Evolutionary conservation across 225 moss, liverwort and hornwort genomes (phyloP).

Genomic region (Thuidium tamariscinum): DNA sequence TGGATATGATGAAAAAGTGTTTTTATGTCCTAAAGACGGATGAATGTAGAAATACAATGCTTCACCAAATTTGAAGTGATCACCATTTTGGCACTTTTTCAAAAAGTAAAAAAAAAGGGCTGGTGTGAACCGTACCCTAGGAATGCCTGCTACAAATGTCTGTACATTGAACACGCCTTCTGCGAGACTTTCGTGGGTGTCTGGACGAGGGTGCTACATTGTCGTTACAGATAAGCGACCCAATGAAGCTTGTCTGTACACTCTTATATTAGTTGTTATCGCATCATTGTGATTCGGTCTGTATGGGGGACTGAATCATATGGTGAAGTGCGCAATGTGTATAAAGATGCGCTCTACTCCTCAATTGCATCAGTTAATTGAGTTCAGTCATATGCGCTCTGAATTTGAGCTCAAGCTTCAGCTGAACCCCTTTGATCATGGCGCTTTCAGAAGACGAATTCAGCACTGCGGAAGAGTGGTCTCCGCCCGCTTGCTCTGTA

Average conservation of each 20-base stretch:
- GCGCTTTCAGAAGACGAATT: neutral
- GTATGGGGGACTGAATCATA: neutral
- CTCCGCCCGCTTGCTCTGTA: neutral
- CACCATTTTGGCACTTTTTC: too few species aligned
- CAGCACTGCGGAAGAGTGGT: neutral
- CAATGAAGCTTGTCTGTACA: neutral
- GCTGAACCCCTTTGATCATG: neutral
- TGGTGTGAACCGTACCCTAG: too few species aligned
- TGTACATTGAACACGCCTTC: too few species aligned
- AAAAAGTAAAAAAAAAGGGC: too few species aligned
- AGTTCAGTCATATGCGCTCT: neutral
- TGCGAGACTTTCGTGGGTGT: neutral
- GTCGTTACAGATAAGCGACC: too few species aligned
- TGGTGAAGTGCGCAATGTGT: neutral
- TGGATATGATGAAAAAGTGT: too few species aligned
- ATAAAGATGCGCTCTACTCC: neutral
- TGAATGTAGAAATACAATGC: too few species aligned
- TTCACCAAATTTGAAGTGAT: too few species aligned
- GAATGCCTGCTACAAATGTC: too few species aligned
- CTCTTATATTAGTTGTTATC: too few species aligned
- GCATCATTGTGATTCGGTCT: neutral
- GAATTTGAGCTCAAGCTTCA: neutral
- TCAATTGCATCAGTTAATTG: neutral
- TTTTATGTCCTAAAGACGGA: too few species aligned
- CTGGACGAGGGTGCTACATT: neutral